These are phyloP conservation scores for Blepharisma stoltei DNA, from an alignment of 73 alveolate species.

Conservation along the genomic window DNA sequence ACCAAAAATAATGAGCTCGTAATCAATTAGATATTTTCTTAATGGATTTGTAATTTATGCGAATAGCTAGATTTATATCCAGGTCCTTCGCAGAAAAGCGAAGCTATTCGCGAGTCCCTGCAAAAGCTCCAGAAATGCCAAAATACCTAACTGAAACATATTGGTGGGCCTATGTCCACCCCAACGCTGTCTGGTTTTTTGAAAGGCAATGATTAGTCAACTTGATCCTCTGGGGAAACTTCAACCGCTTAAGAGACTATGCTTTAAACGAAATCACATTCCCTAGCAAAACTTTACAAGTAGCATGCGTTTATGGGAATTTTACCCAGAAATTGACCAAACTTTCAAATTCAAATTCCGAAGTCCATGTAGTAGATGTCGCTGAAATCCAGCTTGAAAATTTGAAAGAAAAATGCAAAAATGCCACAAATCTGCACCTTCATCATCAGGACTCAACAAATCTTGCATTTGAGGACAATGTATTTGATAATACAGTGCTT, in stretches of 20 bases:
- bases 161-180: constrained; percentile 30
- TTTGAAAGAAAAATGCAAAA: neutral
- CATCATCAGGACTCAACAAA: constrained; percentile 29
- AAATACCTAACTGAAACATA: constrained; percentile 11
- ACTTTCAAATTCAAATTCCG: neutral
- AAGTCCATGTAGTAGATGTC: constrained; percentile 22
- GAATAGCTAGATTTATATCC: no score
- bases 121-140: constrained; percentile 9
- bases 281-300: neutral
- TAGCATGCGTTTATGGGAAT: constrained; percentile 23
- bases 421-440: neutral
- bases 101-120: no score
- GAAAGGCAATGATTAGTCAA: constrained; percentile 24
- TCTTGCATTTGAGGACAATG: constrained; percentile 9
- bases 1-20: no score
- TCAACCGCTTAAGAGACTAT: neutral
- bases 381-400: constrained; percentile 18
- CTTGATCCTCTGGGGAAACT: constrained; percentile 22
- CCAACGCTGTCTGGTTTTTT: constrained; percentile 27
- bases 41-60: no score
- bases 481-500: neutral
- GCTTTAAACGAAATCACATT: neutral
- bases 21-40: no score
- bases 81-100: no score
- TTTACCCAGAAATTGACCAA: constrained; percentile 5